Conservation (phyloP, 208 protist species). For the Entamoeba invadens region DNA sequence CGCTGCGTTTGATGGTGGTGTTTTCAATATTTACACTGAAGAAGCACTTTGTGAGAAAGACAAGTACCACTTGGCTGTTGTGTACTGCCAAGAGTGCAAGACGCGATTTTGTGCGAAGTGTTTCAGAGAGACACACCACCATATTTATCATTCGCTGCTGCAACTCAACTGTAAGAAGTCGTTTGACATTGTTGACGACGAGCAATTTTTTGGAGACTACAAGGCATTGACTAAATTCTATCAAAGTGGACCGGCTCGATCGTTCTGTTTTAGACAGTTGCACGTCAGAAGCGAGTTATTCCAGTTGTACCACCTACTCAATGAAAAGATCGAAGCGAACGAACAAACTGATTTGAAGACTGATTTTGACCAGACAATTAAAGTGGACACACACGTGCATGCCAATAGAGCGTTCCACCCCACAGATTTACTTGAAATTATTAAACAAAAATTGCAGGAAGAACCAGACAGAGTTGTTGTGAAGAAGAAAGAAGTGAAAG, state of each 20-base stretch:
- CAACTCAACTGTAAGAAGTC: not conserved
- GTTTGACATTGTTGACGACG: not conserved
- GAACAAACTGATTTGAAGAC: not conserved
- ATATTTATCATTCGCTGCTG: not conserved
- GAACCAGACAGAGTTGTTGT: conserved; percentile 50
- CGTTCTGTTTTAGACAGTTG: not conserved
- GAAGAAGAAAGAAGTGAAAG: not conserved
- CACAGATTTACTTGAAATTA: conserved; percentile 70
- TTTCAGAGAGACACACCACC: not conserved
- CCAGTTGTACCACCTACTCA: not conserved
- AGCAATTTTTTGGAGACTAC: not conserved
- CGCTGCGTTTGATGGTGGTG: not conserved
- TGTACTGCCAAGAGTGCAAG: not conserved
- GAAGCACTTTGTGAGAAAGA: not conserved
- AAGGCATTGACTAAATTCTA: not conserved
- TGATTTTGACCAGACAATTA: conserved; percentile 49
- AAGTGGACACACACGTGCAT: conserved; percentile 87
- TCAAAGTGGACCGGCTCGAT: not conserved
- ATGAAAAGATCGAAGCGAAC: not conserved
- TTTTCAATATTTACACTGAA: not conserved
- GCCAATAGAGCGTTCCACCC: conserved; percentile 73
- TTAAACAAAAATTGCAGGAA: conserved; percentile 66
- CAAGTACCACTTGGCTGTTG: not conserved
- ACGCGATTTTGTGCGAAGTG: not conserved
- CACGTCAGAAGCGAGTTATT: not conserved